Conservation (phyloP, 164 flowering plant species). For the Houttuynia cordata region DNA sequence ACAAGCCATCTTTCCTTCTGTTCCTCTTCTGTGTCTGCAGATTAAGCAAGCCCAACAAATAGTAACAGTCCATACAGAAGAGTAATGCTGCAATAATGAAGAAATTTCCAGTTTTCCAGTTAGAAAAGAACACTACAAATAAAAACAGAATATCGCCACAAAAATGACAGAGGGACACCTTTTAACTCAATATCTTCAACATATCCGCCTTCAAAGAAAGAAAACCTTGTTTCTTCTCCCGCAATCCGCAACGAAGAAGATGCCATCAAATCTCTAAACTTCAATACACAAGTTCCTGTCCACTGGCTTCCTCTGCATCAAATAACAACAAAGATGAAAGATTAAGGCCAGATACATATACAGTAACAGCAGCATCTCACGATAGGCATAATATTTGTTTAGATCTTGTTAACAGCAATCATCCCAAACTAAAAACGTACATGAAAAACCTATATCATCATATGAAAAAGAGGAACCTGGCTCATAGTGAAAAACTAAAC, state of each 20-base stretch:
- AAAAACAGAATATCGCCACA: background rate
- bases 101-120: too few species aligned
- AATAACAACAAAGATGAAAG: slow-evolving; percentile 1
- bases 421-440: too few species aligned
- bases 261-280: slow-evolving; percentile 55
- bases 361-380: background rate
- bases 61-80: too few species aligned
- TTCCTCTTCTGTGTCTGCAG: slow-evolving; percentile 20
- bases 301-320: slow-evolving; percentile 65
- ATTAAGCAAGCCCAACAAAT: slow-evolving; percentile 2
- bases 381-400: background rate
- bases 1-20: slow-evolving; percentile 29
- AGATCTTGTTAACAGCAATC: too few species aligned
- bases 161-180: slow-evolving; percentile 30
- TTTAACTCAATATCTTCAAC: slow-evolving; percentile 50
- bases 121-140: too few species aligned
- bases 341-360: background rate
- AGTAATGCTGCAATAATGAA: too few species aligned
- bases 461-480: too few species aligned
- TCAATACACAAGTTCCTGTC: slow-evolving; percentile 78
- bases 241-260: slow-evolving; percentile 21
- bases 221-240: slow-evolving; percentile 77
- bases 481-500: too few species aligned
- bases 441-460: too few species aligned
- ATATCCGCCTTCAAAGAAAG: slow-evolving; percentile 79